Base-by-base conservation (phyloP, 495 filamentous ascomycete species). In the Daldinia concentrica region DNA sequence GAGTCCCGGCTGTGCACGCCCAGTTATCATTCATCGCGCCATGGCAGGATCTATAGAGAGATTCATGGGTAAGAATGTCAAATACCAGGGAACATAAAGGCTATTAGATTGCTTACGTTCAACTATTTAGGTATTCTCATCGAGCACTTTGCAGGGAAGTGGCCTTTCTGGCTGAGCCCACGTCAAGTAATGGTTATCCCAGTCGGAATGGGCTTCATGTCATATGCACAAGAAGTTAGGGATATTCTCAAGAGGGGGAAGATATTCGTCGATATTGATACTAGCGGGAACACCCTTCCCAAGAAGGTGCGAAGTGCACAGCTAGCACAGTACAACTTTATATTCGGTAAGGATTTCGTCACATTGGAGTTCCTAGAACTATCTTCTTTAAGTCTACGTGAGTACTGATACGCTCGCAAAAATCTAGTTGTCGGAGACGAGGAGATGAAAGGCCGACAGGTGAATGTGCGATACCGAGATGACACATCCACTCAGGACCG, bases 161-260 rank as follows among this genome's bases (percentile, higher is more conserved):
- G 95, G 95, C 95, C 95, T 0, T 97, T 98, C 86, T 99, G 95
- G 95, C 81, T 99, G 64, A 94, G 90, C 69, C 95, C 95, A 27
- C 90, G 95, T 19, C 95, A 99, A 82, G 87, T 98, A 54, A 82
- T 98, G 67, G 89, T 98, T 61, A 90, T 98, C 7, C 96, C 95
- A 2, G 94, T 99, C 68, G 94, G 94, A 86, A 91, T 91, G 19
- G 86, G 87, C 34, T 88, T 90, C 68, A 90, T 93, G 73, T 92
- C 93, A 69, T 99, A 98, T 76, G 93, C 89, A 17, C 84, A 91
- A 76, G 95, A 98, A 81, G 86, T 98, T 17, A 91, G 92, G 77
- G 70, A 65, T 11, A 79, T 87, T 22, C 84, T 91, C 70, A 84
- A 85, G 59, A 80, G 77, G 26, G 78, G 87, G 74, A 85, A 89